Base-by-base conservation (phyloP, 1,139 yeast genomes). In the Kodamaea sp. region DNA sequence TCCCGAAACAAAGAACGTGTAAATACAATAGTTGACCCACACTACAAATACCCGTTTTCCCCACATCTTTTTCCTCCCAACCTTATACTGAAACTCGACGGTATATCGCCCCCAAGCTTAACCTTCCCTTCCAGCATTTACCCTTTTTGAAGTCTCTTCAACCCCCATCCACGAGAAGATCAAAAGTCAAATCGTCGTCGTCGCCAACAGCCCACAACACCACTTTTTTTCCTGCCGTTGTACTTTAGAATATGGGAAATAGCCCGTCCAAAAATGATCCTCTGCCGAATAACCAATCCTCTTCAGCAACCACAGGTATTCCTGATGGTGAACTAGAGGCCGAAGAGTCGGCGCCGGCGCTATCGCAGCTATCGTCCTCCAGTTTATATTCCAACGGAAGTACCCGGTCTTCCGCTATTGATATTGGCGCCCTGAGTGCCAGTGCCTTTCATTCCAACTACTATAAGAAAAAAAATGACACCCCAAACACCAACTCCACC, bases 261-360 rank as follows among this genome's bases (percentile, higher is more conserved):
- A 73, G 77, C 72, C 80, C 80, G 61, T 73, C 80, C 36, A 70
- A 72, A 58, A 62, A 70, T 62, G 76, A 68, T 48, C 69, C 76
- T 56, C 72, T 72, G 59, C 71, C 76, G 74, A 68, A 57, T 32
- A 44, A 30, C 41, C 47, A 43, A 39, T 40, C 46, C 32, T 44
- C 47, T 39, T 39, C 50, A 28, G 43, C 49, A 33, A 36, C 61
- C 33, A 34, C 53, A 34, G 49, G 57, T 36, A 41, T 55, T 34
- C 46, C 50, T 34, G 52, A 49, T 33, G 67, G 65, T 41, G 73
- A 68, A 39, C 52, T 61, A 47, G 74, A 70, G 39, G 60, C 73
- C 29, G 75, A 68, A 48, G 76, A 66, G 58, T 55, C 61, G 43
- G 57, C 69, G 53, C 61, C 72, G 46, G 66, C 72, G 73, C 76